Evolutionary conservation across 1,284 basidiomycete genomes (phyloP), one percentile per base, ranked within the genome.

Genomic region (Ganoderma meredithae): DNA sequence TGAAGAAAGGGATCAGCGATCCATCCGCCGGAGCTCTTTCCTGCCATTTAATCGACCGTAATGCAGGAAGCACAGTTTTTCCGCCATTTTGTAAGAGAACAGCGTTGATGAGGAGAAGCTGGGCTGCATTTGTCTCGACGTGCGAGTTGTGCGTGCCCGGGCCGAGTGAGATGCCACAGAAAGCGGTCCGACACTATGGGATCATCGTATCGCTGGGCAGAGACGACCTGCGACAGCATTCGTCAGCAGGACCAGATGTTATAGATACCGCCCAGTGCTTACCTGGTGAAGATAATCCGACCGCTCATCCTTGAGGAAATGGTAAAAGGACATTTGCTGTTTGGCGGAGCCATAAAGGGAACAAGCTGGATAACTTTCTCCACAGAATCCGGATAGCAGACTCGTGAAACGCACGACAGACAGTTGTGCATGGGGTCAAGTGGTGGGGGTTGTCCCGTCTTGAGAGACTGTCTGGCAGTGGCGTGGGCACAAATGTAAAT

Each of bases 321-420:
- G 10, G 19, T 1, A n/a, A 17, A 17, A 27, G 53, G 31, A 8
- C 9, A 19, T 15, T 19, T 31, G 53, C 8, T 17, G 15, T 56
- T 15, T 7, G 27, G 53, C 17, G 53, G 53, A 19, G 53, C 53
- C 63, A 64, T 12, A 64, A 36, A 13, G 53, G 43, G 15, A 59
- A 8, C 13, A 27, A 36, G 1, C 40, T 17, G 9, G 19, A 7
- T 1, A 64, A 40, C 13, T 59, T 39, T 22, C 53, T 64, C 63
- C 55, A 64, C 9, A 64, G 31, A 17, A 33, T 15, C 9, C 63
- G 63, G 12, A 64, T 22, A 2, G 27, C 63, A 22, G 63, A 41
- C 7, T 58, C 27, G 10, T 33, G 27, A 27, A 58, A 64, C 12
- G 63, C 41, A 8, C 63, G 63, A 39, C 53, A 64, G 25, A 59